phyloP scores from a whole-genome alignment of 352 stramenopile genomes.

The Labyrinthula sp. region DNA sequence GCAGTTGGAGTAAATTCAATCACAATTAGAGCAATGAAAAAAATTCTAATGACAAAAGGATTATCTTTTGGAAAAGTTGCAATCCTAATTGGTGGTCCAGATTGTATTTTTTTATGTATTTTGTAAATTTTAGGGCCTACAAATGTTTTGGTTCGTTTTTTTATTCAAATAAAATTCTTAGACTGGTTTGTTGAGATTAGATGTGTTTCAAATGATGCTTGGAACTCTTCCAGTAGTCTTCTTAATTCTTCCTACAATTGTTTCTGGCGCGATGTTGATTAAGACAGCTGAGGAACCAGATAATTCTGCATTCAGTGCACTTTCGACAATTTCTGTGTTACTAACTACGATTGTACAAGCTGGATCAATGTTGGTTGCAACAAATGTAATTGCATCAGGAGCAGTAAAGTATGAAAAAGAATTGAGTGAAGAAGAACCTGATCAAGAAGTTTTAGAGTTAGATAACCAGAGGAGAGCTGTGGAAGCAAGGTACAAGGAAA shows the following conservation, averaged over 20 bases:
- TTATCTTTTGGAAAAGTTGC: constrained; percentile 40
- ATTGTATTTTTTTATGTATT: constrained; percentile 39
- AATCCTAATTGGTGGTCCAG: constrained; percentile 42
- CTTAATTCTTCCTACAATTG: constrained; percentile 40
- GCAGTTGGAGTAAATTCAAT: constrained; percentile 40
- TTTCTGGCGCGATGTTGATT: constrained; percentile 39
- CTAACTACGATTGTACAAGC: constrained; percentile 9
- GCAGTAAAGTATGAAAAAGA: constrained; percentile 34
- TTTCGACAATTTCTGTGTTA: constrained; percentile 16
- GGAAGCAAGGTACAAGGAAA: not conserved
- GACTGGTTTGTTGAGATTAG: constrained; percentile 40
- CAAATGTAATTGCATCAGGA: constrained; percentile 32
- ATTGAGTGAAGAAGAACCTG: constrained; percentile 18
- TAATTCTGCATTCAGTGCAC: constrained; percentile 11
- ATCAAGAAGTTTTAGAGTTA: constrained; percentile 32
- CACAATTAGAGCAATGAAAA: constrained; percentile 37
- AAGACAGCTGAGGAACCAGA: constrained; percentile 36
- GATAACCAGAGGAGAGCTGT: constrained; percentile 9
- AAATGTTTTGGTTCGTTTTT: too few relatives aligned
- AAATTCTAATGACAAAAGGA: constrained; percentile 36
- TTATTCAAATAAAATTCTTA: too few relatives aligned
- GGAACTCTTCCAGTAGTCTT: constrained; percentile 41
- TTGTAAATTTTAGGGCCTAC: too few relatives aligned
- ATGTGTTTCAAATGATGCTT: constrained; percentile 39
- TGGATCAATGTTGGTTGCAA: constrained; percentile 30